These are phyloP conservation scores for Alnus glutinosa DNA, from an alignment of 306 rosid genomes.

Conservation along the genomic window DNA sequence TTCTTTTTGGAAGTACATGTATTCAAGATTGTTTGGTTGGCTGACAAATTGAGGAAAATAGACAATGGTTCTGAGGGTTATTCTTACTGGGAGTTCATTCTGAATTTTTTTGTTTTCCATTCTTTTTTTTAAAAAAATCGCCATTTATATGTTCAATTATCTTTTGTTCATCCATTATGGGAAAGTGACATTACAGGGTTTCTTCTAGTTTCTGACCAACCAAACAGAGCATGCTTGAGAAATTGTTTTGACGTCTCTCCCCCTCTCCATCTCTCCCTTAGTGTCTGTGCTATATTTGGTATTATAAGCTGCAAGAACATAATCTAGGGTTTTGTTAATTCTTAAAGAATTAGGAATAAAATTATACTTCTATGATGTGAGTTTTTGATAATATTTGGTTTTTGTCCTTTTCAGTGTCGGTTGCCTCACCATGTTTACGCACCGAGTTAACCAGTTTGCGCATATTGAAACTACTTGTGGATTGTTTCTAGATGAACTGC, in stretches of 20 bases:
- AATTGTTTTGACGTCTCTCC: too few species aligned
- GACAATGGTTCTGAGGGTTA: not conserved
- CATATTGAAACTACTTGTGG: constrained; percentile 53
- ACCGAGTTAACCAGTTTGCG: constrained; percentile 34
- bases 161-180: too few species aligned
- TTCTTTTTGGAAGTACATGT: not conserved
- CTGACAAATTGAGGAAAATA: too few species aligned
- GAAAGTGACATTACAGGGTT: not conserved
- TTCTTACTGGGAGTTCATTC: not conserved
- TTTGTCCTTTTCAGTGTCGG: constrained; percentile 21
- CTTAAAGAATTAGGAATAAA: not conserved
- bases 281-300: not conserved
- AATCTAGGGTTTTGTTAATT: not conserved
- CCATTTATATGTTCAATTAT: not conserved
- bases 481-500: constrained; percentile 60
- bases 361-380: not conserved
- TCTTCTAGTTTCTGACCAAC: not conserved
- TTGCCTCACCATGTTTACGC: constrained; percentile 48
- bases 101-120: not conserved
- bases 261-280: not conserved
- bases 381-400: not conserved
- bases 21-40: not conserved
- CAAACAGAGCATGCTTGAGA: not conserved
- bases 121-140: not conserved
- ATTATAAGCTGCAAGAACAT: not conserved